phyloP scores from a whole-genome alignment of 2,329 filamentous ascomycete species.

The Fusarium sp. region DNA sequence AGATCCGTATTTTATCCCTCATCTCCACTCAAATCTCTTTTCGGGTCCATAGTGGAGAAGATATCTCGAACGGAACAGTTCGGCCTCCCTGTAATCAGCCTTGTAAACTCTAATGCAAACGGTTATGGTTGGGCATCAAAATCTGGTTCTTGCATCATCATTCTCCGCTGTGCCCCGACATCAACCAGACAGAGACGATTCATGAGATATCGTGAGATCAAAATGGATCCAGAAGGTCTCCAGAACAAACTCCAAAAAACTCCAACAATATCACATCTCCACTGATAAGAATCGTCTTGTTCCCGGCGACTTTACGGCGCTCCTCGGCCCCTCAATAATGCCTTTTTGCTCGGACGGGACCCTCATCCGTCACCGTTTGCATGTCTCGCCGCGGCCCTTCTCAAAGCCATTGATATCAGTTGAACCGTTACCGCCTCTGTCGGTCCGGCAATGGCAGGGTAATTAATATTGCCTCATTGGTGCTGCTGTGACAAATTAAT shows the following conservation, averaged over 20 bases:
- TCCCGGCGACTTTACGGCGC: constrained; percentile 29
- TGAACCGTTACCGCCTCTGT: constrained; percentile 8
- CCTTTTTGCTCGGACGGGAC: constrained; percentile 3
- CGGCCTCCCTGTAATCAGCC: constrained; percentile 20
- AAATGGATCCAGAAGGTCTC: constrained; percentile 17
- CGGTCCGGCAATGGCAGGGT: constrained; percentile 11
- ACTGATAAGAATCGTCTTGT: constrained; percentile 22
- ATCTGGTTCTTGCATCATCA: constrained; percentile 22
- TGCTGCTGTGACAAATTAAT: neutral
- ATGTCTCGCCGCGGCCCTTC: constrained; percentile 13
- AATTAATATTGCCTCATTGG: constrained; percentile 17
- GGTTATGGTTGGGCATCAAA: constrained; percentile 29
- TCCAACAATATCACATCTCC: constrained; percentile 13
- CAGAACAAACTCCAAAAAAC: neutral
- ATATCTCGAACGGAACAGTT: constrained; percentile 1
- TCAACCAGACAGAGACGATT: constrained; percentile 11
- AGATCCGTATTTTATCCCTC: constrained; percentile 22
- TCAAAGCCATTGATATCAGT: neutral
- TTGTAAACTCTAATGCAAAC: constrained; percentile 28
- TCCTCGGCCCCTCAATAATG: constrained; percentile 34
- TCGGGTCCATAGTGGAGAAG: constrained; percentile 12
- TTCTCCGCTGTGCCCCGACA: constrained; percentile 14
- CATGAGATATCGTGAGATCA: neutral
- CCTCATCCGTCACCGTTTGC: constrained; percentile 1
- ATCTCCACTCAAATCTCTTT: constrained; percentile 16